These are phyloP conservation scores for Fragaria vesca DNA, from an alignment of 306 rosid genomes.

Conservation along the genomic window DNA sequence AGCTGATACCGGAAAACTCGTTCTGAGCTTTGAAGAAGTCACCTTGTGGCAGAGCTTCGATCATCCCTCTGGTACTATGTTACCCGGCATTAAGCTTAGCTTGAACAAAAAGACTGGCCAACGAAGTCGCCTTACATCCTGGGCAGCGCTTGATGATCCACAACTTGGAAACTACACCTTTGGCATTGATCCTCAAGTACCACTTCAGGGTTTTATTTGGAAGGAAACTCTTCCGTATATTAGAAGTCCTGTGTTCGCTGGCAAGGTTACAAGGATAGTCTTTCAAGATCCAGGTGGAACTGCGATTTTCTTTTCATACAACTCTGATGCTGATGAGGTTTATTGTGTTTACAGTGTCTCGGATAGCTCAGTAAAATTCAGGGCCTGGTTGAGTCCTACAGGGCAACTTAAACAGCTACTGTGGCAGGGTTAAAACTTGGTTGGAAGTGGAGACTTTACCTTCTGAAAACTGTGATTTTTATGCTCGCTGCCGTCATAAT, in stretches of 20 bases:
- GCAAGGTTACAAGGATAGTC: not conserved
- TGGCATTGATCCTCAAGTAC: not conserved
- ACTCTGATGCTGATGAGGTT: not conserved
- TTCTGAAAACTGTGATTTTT: not conserved
- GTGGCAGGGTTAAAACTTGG: not conserved
- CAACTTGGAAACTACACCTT: not conserved
- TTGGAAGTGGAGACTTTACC: not conserved
- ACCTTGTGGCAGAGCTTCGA: conserved; percentile 53
- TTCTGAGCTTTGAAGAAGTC: not conserved
- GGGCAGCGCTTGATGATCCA: conserved; percentile 6
- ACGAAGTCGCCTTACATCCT: not conserved
- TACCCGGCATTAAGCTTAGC: conserved; percentile 26
- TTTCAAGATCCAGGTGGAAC: not conserved
- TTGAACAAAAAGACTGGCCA: not conserved
- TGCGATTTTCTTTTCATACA: not conserved
- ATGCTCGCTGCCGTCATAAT: not conserved
- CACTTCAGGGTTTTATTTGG: not conserved
- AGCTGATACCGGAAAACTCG: conserved; percentile 21
- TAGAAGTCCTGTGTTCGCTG: not conserved
- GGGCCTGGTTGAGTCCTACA: not conserved
- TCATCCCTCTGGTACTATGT: too few relatives aligned
- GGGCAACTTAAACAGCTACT: not conserved
- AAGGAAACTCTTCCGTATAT: not conserved
- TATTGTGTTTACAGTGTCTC: not conserved
- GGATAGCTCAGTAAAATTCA: not conserved